Evolutionary conservation across 2,329 filamentous ascomycete species (phyloP).

Genomic region (Microthyrium microscopicum): DNA sequence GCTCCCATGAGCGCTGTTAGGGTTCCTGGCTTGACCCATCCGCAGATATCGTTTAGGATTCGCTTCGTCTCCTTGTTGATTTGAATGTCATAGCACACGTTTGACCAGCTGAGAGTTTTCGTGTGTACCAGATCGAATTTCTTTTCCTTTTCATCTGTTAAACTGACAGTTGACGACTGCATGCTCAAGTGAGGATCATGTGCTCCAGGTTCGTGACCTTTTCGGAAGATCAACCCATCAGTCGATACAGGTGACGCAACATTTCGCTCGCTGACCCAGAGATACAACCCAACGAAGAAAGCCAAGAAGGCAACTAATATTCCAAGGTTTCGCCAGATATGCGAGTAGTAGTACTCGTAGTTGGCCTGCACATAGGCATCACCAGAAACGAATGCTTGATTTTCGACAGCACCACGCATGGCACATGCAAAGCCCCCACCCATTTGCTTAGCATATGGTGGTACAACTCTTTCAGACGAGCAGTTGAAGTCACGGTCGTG

Average conservation of each 20-base stretch:
- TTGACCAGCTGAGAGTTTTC: slow-evolving; percentile 33
- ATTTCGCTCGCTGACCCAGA: slow-evolving; percentile 1
- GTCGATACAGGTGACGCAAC: not conserved
- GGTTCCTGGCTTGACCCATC: slow-evolving; percentile 38
- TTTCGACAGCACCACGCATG: slow-evolving; percentile 37
- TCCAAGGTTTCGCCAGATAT: slow-evolving; percentile 33
- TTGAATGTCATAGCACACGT: slow-evolving; percentile 38
- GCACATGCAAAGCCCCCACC: slow-evolving; percentile 34
- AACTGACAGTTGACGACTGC: slow-evolving; percentile 34
- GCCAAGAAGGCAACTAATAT: slow-evolving; percentile 23
- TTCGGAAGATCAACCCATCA: slow-evolving; percentile 25
- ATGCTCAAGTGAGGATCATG: slow-evolving; percentile 48
- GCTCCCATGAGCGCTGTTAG: slow-evolving; percentile 38
- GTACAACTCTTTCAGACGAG: slow-evolving; percentile 39
- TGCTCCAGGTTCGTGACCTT: slow-evolving; percentile 53
- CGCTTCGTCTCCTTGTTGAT: slow-evolving; percentile 34
- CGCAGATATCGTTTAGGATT: slow-evolving; percentile 37
- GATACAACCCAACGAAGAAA: slow-evolving; percentile 38
- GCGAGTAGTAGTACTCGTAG: slow-evolving; percentile 39
- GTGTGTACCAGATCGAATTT: slow-evolving; percentile 7
- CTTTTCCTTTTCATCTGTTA: slow-evolving; percentile 15
- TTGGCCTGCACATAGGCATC: slow-evolving; percentile 41
- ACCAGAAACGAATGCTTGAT: slow-evolving; percentile 38
- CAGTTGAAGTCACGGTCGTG: slow-evolving; percentile 41
- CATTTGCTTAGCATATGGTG: slow-evolving; percentile 38